Evolutionary conservation across 2,329 filamentous ascomycete genomes (phyloP), one percentile per base, ranked within the genome.

Genomic region (Claviceps cyperi): DNA sequence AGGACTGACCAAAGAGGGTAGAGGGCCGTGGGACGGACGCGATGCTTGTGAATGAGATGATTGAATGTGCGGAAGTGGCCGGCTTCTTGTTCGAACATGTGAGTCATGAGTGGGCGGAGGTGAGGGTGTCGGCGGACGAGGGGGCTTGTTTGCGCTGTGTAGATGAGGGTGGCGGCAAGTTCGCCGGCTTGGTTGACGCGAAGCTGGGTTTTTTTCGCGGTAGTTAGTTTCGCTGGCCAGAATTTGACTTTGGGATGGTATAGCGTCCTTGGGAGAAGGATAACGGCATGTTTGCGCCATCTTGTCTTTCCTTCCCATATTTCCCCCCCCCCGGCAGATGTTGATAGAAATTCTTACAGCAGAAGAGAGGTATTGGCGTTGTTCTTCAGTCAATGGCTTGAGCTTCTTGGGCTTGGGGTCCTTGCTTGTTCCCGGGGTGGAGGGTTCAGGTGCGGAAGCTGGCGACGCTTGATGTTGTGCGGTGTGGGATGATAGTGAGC

Each of bases 51-150:
- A 4, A 97, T 73, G 24, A 97, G 76, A 3, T 72, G 60, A 66
- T 95, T 94, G 76, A 97, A 98, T 37, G 83, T 92, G 4, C 71
- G 67, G 58, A 97, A 81, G 67, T 98, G 92, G 8, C 81, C 84
- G 13, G 80, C 88, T 72, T 98, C 92, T 66, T 98, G 92, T 60
- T 92, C 87, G 72, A 95, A 90, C 92, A 98, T 98, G 75, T 97
- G 92, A 59, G 83, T 80, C 88, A 98, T 95, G 35, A 97, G 71
- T 0, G 88, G 84, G 6, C 87, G 83, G 17, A 98, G 81, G 63
- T 95, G 86, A 1, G 92, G 91, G 64, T 96, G 83, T 4, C 83
- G 78, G 56, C 79, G 77, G 51, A 88, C 74, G 48, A 97, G 70
- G n/a, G 83, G 78, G 0, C 90, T 88, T 1, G 81, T 91, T 66